Evolutionary conservation across 2,329 filamentous ascomycete genomes (phyloP).

Genomic region (Laburnicola sp.): DNA sequence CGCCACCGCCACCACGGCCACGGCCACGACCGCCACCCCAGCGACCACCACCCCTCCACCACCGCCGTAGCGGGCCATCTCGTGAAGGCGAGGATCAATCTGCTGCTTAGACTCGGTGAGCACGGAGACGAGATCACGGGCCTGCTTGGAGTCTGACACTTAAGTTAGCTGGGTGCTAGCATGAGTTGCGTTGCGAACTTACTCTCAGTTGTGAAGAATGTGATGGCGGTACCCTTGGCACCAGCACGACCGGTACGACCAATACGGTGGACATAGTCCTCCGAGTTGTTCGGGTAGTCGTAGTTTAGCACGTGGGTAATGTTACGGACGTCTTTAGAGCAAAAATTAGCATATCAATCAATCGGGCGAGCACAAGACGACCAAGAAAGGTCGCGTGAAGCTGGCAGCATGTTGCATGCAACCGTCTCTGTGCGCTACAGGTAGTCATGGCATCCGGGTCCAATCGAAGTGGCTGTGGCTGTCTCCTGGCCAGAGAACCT

Average conservation of each 20-base stretch:
- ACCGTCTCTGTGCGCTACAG: slow-evolving; percentile 60
- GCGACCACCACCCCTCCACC: slow-evolving; percentile 74
- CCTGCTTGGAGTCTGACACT: slow-evolving; percentile 59
- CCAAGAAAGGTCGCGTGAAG: slow-evolving; percentile 63
- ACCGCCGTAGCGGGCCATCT: slow-evolving; percentile 93
- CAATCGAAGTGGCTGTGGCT: slow-evolving; percentile 54
- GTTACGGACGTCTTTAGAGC: slow-evolving; percentile 96
- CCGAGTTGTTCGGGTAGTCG: slow-evolving; percentile 95
- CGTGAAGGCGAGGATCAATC: slow-evolving; percentile 90
- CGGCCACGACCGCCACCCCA: slow-evolving; percentile 70
- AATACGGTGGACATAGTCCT: slow-evolving; percentile 71
- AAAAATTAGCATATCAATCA: slow-evolving; percentile 74
- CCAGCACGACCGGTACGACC: slow-evolving; percentile 73
- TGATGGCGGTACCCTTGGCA: slow-evolving; percentile 93
- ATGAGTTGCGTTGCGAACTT: slow-evolving; percentile 51
- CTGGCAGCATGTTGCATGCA: slow-evolving; percentile 57
- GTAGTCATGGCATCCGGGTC: slow-evolving; percentile 49
- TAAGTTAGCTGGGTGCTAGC: slow-evolving; percentile 33
- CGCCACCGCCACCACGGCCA: slow-evolving; percentile 60
- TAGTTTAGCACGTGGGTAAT: slow-evolving; percentile 99
- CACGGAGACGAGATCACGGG: slow-evolving; percentile 91
- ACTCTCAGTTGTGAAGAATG: slow-evolving; percentile 99
- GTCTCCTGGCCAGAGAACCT: slow-evolving; percentile 69
- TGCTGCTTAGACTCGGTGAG: slow-evolving; percentile 97
- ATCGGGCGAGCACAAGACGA: slow-evolving; percentile 50